Base-by-base conservation (phyloP, 371 early-diverging fungal species). In the Apophysomyces variabilis region DNA sequence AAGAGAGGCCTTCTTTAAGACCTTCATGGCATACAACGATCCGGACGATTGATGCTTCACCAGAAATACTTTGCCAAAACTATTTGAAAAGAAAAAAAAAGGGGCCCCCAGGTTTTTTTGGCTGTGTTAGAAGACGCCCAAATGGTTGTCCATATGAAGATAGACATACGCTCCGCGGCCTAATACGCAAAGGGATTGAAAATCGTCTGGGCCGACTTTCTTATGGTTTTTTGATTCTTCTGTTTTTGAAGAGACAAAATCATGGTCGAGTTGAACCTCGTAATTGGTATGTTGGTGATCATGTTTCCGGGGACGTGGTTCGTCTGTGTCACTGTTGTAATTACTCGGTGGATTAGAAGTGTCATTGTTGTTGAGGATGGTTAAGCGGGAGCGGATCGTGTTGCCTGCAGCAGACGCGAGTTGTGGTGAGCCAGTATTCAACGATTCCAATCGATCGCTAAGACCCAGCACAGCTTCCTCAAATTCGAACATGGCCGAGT, bases 11-110 rank as follows among this genome's bases (percentile, higher is more conserved):
- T 97, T 97, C 72, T 90, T 88, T 56, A 97, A 83, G 0, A 94
- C 94, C 74, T 97, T 97, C 96, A 97, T 96, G 3, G 97, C 97
- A 73, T 89, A 97, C 62, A 90, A 73, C 32, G 79, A 70, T 41
- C 74, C 70, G 5, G 87, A 87, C 38, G 71, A 64, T 64, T 82
- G 87, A 69, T 91, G 89, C 46, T 86, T 81, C 4, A 93, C 94
- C 61, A 94, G 76, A 62, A 89, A 90, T 26, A 94, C 92, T 71
- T 91, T 90, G 60, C 91, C 93, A 68, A 88, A 95, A 32, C 89
- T 87, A 71, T 39, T 35, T 16, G 11, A 35, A 5, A 57, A n/a
- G 14, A 57, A 38, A 46, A 64, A n/a, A 43, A 9, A 5, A 57
- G 1, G 16, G 44, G 37, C n/a, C 54, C 35, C 35, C 12, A 43